Evolutionary conservation across 768 basidiomycete species (phyloP).

Genomic region (Suillus subalutaceus): DNA sequence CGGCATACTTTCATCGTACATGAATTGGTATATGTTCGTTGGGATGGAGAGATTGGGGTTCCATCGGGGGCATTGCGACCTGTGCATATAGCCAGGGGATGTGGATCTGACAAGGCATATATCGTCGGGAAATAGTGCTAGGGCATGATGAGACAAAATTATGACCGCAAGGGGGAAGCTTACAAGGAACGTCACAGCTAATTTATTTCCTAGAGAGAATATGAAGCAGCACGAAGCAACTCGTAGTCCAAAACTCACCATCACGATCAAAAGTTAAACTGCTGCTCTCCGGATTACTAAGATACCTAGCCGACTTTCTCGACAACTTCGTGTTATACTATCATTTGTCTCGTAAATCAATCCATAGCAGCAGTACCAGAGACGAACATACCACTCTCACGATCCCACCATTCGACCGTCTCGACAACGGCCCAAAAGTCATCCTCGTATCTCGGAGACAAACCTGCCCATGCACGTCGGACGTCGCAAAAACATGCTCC

Average conservation of each 20-base stretch:
- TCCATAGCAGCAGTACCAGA: constrained; percentile 9
- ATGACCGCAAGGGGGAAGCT: constrained; percentile 21
- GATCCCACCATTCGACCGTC: constrained; percentile 52
- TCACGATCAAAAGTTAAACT: constrained; percentile 70
- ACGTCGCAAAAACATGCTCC: constrained; percentile 70
- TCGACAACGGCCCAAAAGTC: constrained; percentile 61
- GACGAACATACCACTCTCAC: constrained; percentile 54
- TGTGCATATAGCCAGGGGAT: constrained; percentile 71
- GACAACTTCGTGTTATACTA: constrained; percentile 53
- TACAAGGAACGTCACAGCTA: constrained; percentile 73
- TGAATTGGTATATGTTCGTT: constrained; percentile 66
- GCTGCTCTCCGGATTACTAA: constrained; percentile 67
- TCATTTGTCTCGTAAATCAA: constrained; percentile 25
- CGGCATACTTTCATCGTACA: constrained; percentile 77
- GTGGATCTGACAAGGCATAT: constrained; percentile 65
- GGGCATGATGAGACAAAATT: constrained; percentile 6
- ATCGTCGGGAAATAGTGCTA: constrained; percentile 75
- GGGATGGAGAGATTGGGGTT: constrained; percentile 43
- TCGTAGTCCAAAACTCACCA: constrained; percentile 41
- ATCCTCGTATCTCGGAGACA: constrained; percentile 73
- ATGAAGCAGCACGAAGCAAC: constrained; percentile 9
- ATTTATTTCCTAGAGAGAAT: constrained; percentile 50
- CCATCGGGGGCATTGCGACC: constrained; percentile 61
- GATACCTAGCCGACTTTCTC: constrained; percentile 38
- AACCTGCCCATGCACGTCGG: constrained; percentile 59